Conservation (phyloP, 2,329 filamentous ascomycete species). For the Penicillium freii region DNA sequence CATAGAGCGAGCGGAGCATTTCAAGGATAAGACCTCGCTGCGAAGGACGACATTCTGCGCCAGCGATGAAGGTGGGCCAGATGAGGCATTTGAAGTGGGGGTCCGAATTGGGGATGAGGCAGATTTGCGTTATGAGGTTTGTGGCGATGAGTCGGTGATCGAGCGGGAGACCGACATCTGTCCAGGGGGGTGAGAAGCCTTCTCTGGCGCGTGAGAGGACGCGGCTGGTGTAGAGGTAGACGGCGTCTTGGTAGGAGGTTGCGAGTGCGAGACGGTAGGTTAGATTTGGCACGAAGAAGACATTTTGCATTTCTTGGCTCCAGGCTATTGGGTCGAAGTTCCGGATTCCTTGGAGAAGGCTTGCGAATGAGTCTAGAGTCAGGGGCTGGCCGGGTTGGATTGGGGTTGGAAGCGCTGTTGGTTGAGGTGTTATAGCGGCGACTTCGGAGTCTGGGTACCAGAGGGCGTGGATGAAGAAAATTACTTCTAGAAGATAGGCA, state of each 20-base stretch:
- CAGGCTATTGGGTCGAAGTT: slow-evolving; percentile 39
- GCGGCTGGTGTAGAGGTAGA: slow-evolving; percentile 42
- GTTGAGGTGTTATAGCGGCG: slow-evolving; percentile 24
- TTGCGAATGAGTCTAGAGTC: slow-evolving; percentile 32
- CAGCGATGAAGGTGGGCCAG: slow-evolving; percentile 47
- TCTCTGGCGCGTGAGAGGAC: slow-evolving; percentile 35
- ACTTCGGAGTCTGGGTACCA: slow-evolving; percentile 34
- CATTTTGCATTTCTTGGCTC: slow-evolving; percentile 40
- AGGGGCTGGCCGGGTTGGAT: slow-evolving; percentile 28
- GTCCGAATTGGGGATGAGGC: slow-evolving; percentile 35
- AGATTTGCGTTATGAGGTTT: slow-evolving; percentile 37
- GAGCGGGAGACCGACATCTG: slow-evolving; percentile 26
- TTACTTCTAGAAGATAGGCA: slow-evolving; percentile 41
- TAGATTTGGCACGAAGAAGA: slow-evolving; percentile 48
- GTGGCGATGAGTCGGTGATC: slow-evolving; percentile 32
- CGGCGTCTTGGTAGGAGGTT: slow-evolving; percentile 38
- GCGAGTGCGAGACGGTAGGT: slow-evolving; percentile 51
- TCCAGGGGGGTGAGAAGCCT: slow-evolving; percentile 25
- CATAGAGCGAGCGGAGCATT: slow-evolving; percentile 35
- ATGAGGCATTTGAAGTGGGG: slow-evolving; percentile 46
- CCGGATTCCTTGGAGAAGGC: slow-evolving; percentile 39
- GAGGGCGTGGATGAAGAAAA: slow-evolving; percentile 42
- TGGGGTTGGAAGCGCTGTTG: slow-evolving; percentile 28
- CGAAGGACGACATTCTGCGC: slow-evolving; percentile 37
- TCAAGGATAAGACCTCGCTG: slow-evolving; percentile 37